These are phyloP conservation scores for Dichotomocladium elegans DNA, from an alignment of 371 early-diverging fungal genomes.

Conservation along the genomic window DNA sequence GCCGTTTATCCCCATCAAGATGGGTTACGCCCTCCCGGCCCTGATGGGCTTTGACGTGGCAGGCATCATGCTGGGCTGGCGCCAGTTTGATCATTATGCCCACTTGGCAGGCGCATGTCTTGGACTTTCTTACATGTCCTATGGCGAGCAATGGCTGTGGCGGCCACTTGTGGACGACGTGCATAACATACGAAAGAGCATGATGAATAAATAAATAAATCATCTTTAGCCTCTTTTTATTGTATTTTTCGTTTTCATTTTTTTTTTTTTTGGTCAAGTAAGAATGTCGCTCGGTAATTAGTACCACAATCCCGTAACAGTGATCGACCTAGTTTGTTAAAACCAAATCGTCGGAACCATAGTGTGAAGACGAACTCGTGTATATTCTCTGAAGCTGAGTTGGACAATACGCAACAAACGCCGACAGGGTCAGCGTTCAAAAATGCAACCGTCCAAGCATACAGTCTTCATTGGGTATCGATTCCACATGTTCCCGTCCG, in stretches of 20 bases:
- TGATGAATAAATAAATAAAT: background rate
- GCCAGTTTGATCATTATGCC: constrained; percentile 68
- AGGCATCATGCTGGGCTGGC: constrained; percentile 59
- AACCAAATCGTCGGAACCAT: constrained; percentile 10
- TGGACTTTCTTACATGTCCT: constrained; percentile 48
- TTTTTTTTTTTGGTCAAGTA: background rate
- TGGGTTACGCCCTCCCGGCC: constrained; percentile 35
- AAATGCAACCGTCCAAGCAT: constrained; percentile 30
- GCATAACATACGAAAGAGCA: constrained; percentile 9
- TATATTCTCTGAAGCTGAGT: constrained; percentile 33
- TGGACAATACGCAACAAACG: constrained; percentile 26
- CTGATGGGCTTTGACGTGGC: constrained; percentile 61
- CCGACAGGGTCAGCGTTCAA: constrained; percentile 36
- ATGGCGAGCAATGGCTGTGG: constrained; percentile 52
- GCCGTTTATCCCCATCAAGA: constrained; percentile 66
- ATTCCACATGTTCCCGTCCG: background rate
- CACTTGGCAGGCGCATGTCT: constrained; percentile 63
- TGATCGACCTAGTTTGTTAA: background rate
- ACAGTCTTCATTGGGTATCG: constrained; percentile 28
- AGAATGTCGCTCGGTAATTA: constrained; percentile 25
- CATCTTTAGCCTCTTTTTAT: background rate
- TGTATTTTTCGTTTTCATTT: constrained; percentile 5
- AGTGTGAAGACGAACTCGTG: constrained; percentile 28
- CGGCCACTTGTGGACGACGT: constrained; percentile 33
- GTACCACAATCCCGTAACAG: constrained; percentile 23